A percentile compares a stretch with the other conserved stretches of the same genome.
These are phyloP conservation scores for Purpureocillium lavendulum DNA, from an alignment of 2,329 filamentous ascomycete genomes.

Conservation along the genomic window DNA sequence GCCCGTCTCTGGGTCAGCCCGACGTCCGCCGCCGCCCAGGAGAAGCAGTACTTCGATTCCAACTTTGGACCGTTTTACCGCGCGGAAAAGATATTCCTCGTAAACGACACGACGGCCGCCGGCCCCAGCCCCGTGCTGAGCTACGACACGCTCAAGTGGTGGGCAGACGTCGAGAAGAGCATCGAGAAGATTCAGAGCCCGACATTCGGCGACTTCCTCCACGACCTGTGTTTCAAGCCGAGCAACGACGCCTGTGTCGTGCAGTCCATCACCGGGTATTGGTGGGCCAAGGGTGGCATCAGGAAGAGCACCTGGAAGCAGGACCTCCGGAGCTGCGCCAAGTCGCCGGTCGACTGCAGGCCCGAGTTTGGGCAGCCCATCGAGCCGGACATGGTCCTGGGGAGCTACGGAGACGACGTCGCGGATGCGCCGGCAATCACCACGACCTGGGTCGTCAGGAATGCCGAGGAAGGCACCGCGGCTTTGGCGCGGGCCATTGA, in stretches of 20 bases:
- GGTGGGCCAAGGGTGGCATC: slow-evolving; percentile 48
- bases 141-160: slow-evolving; percentile 87
- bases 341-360: slow-evolving; percentile 75
- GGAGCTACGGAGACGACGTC: slow-evolving; percentile 64
- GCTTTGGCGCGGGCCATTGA: slow-evolving; percentile 71
- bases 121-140: slow-evolving; percentile 70
- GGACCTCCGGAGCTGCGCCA: slow-evolving; percentile 63
- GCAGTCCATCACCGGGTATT: slow-evolving; percentile 88
- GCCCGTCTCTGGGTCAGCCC: slow-evolving; percentile 96
- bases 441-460: slow-evolving; percentile 91
- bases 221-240: slow-evolving; percentile 92
- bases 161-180: slow-evolving; percentile 80
- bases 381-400: slow-evolving; percentile 76
- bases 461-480: slow-evolving; percentile 65
- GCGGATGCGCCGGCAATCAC: slow-evolving; percentile 73
- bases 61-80: slow-evolving; percentile 96
- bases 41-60: slow-evolving; percentile 88
- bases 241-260: slow-evolving; percentile 83
- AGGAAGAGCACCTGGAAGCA: slow-evolving; percentile 56
- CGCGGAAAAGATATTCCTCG: slow-evolving; percentile 84
- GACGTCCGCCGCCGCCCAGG: slow-evolving; percentile 78
- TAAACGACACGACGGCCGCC: slow-evolving; percentile 67
- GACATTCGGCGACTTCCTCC: slow-evolving; percentile 58
- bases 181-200: slow-evolving; percentile 65
- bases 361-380: slow-evolving; percentile 86